A percentile compares a stretch with the other conserved stretches of the same genome.
Conservation (phyloP, 371 early-diverging fungal species). For the Encephalitozoon intestinalis region DNA sequence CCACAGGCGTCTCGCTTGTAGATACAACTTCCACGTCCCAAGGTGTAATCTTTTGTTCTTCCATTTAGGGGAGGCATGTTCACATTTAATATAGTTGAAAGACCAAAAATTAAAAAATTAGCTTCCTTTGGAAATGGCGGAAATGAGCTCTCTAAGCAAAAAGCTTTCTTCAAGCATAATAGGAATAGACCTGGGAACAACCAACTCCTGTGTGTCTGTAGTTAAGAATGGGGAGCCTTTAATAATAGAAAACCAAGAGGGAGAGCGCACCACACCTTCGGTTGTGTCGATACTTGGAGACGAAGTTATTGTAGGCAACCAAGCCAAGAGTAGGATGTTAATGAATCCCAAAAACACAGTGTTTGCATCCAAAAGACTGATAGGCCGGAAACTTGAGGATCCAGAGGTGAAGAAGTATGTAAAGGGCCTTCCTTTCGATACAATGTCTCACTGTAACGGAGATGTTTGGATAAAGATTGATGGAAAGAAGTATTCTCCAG, state of each 20-base stretch:
- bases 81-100: neutral
- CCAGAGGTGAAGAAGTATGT: slow-evolving; percentile 74
- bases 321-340: slow-evolving; percentile 79
- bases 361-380: slow-evolving; percentile 83
- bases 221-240: slow-evolving; percentile 88
- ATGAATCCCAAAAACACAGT: slow-evolving; percentile 84
- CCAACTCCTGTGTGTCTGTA: slow-evolving; percentile 92
- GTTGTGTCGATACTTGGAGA: slow-evolving; percentile 68
- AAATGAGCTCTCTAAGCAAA: neutral
- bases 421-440: slow-evolving; percentile 76
- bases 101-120: neutral
- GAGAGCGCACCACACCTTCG: slow-evolving; percentile 90
- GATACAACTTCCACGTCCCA: slow-evolving; percentile 37
- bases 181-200: slow-evolving; percentile 98
- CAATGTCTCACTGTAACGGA: slow-evolving; percentile 75
- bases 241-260: slow-evolving; percentile 88
- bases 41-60: slow-evolving; percentile 28
- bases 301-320: slow-evolving; percentile 74
- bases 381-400: slow-evolving; percentile 82
- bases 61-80: neutral
- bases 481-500: slow-evolving; percentile 81
- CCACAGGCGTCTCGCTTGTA: slow-evolving; percentile 69
- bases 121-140: neutral
- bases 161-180: slow-evolving; percentile 62
- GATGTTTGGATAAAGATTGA: slow-evolving; percentile 91